Conservation (phyloP, 495 filamentous ascomycete species). For the Aspergillus affinis region DNA sequence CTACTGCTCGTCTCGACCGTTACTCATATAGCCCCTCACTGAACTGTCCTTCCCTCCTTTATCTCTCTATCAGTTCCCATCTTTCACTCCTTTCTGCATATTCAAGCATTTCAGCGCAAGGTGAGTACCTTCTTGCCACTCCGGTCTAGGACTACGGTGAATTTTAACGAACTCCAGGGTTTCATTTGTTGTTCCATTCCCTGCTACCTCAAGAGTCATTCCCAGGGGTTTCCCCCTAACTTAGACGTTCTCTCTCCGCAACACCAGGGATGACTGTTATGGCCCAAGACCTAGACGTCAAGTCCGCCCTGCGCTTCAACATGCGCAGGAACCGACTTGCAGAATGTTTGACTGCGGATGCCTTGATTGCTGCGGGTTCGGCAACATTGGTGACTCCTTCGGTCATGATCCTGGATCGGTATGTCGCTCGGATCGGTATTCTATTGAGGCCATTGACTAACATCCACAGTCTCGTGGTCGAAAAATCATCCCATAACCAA, state of each 20-base stretch:
- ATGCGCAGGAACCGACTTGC: conserved; percentile 32
- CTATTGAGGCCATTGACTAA: conserved; percentile 11
- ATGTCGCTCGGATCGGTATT: conserved; percentile 1
- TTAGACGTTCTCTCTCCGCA: not conserved
- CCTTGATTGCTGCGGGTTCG: conserved; percentile 38
- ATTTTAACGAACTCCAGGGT: not conserved
- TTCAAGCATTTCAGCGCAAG: conserved; percentile 5
- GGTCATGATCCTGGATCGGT: conserved; percentile 45
- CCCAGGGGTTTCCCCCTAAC: not conserved
- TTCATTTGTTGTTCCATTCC: not conserved
- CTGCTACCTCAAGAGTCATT: not conserved
- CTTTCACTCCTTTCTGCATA: conserved; percentile 4
- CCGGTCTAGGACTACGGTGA: not conserved
- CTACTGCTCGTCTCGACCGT: conserved; percentile 3
- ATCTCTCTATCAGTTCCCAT: conserved; percentile 5
- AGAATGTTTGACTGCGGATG: conserved; percentile 35
- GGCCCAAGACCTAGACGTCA: conserved; percentile 14
- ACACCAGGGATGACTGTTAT: conserved; percentile 5
- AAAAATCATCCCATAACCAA: conserved; percentile 78
- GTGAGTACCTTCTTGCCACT: not conserved
- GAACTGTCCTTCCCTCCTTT: not conserved
- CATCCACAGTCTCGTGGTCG: conserved; percentile 58
- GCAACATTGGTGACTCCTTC: conserved; percentile 39
- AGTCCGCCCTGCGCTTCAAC: conserved; percentile 29
- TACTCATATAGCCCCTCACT: conserved; percentile 6